Evolutionary conservation across 768 basidiomycete genomes (phyloP), one percentile per base, ranked within the genome.

Genomic region (Boletus edulis): DNA sequence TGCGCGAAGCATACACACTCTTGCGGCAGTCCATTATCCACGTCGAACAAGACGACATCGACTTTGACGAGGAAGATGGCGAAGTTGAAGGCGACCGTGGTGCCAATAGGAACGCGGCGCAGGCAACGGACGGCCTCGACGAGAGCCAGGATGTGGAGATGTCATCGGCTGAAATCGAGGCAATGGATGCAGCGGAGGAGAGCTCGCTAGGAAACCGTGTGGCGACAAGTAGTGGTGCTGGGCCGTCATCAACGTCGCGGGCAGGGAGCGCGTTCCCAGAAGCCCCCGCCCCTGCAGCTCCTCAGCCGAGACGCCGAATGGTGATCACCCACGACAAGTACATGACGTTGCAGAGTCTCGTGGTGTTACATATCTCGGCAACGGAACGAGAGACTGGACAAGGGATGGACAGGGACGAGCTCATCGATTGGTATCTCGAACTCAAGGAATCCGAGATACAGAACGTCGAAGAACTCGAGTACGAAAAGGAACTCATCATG

Each of bases 21-120:
- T 78, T 99, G 13, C 85, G 91, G 24, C 95, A 97, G 69, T 98
- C 97, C 3, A 99, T 99, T 73, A 98, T 99, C 63, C 97, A 98
- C 66, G 95, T 99, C 56, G 97, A 99, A 67, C 94, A 98, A 70
- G 97, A 99, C 67, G 96, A 98, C 64, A 87, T 99, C 65, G 94
- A 97, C 68, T 91, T 98, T 70, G 97, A 98, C 66, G 92, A 95
- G 62, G 93, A 96, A 63, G 93, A 93, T 54, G 72, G 81, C 3
- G 78, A 81, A 55, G 73, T 80, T 2, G 78, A 80, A 50, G 84
- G 78, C 18, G 81, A 82, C 59, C 81, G 78, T 10, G 75, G 64
- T n/a, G 70, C 73, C 29, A 72, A 67, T 4, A 73, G 65, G 34
- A 68, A 69, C 35, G 64, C 68, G 13, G 66, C 71, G 10, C 72